Evolutionary conservation across 192 early-diverging fungal species (phyloP).

Genomic region (Coemansia sp.): DNA sequence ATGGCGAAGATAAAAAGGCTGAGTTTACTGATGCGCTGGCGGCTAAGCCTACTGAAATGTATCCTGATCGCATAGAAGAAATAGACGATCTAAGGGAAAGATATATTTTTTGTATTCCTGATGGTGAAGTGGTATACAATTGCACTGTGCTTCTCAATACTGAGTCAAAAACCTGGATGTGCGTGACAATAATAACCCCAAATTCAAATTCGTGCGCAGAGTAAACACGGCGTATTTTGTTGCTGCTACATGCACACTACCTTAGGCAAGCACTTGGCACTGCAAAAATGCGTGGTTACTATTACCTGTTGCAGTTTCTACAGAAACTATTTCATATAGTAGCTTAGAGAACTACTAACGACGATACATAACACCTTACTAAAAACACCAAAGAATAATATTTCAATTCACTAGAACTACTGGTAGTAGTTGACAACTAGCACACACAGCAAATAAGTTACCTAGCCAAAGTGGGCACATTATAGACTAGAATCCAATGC

Average conservation of each 20-base stretch:
- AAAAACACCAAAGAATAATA: not conserved
- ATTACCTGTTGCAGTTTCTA: not conserved
- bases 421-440: too few species aligned
- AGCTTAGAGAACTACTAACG: not conserved
- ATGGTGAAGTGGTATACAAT: not conserved
- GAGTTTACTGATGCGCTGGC: not conserved
- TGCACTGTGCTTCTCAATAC: not conserved
- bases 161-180: not conserved
- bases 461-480: too few species aligned
- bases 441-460: too few species aligned
- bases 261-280: not conserved
- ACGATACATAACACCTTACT: not conserved
- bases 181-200: not conserved
- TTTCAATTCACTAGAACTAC: too few species aligned
- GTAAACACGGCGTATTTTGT: not conserved
- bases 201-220: not conserved
- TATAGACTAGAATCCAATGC: slow-evolving; percentile 26
- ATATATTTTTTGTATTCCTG: not conserved
- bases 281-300: not conserved
- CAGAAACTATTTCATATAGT: not conserved
- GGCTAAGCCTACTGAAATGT: not conserved
- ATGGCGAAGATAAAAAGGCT: not conserved
- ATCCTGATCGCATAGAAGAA: not conserved
- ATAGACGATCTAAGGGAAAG: too few species aligned
- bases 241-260: not conserved